Base-by-base conservation (phyloP, 495 filamentous ascomycete genomes). In the Astrothelium macrocarpum region DNA sequence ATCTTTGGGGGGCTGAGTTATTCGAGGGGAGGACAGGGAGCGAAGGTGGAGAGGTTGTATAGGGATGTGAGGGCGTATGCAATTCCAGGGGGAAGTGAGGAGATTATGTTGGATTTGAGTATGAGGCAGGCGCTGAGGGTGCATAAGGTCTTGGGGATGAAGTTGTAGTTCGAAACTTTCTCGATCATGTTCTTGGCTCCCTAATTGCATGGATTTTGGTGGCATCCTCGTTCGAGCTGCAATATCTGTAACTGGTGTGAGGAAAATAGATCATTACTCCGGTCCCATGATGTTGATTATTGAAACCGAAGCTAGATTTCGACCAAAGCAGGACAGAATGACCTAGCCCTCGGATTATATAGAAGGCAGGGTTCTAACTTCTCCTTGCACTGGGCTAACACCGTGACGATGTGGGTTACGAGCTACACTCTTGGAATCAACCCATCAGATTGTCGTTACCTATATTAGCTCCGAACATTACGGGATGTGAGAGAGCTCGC, bases 51-150 rank as follows among this genome's bases (percentile, higher is more conserved):
- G 83, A 78, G 94, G 36, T 77, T 98, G 67, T 98, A 98, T 74
- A 81, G 94, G 64, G 94, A 98, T 77, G 94, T 98, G n/a, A 81
- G 94, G 64, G 94, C 94, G 28, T 98, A 98, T 74, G 93, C 94
- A 59, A 98, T 98, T 68, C 94, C 94, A 3, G 94, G 94, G 74
- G 94, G 94, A 36, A 89, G 85, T 72, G 94, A 98, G 78, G 94
- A 98, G 82, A 98, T 98, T 65, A 98, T 98, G 94, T 78, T 97
- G 67, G 94, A 98, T 79, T 76, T 98, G 69, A 95, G 90, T 75
- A 96, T 98, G 75, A 81, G 94, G 65, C 94, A 98, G 80, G 87
- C 87, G 70, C 73, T 97, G 81, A 85, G 84, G 75, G 94, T 98
- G 36, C 89, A 91, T 66, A 85, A 95, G 80, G 87, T 85, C 70